phyloP scores from a whole-genome alignment of 2,329 filamentous ascomycete species.

The Hypoxylon sp. region DNA sequence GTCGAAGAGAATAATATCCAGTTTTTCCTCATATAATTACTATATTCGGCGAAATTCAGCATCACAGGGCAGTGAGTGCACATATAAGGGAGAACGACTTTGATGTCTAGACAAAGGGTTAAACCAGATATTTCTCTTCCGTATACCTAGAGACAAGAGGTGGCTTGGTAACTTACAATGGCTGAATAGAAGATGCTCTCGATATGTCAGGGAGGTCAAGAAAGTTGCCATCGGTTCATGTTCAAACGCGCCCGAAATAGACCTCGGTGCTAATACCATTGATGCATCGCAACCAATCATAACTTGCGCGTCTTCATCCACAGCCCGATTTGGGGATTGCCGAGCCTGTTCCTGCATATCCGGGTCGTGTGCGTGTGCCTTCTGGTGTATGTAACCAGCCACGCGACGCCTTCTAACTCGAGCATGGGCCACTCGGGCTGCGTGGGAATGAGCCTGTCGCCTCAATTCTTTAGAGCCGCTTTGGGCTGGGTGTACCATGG shows the following conservation, averaged over 20 bases:
- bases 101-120: neutral
- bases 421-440: neutral
- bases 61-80: neutral
- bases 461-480: neutral
- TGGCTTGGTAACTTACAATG: neutral
- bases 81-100: neutral
- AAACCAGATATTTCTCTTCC: neutral
- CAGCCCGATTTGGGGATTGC: neutral
- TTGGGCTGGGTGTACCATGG: neutral
- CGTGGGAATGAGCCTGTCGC: neutral
- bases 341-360: neutral
- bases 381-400: neutral
- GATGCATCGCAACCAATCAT: neutral
- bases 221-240: neutral
- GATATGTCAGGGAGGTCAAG: neutral
- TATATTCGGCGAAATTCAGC: neutral
- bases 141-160: neutral
- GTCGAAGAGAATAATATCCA: neutral
- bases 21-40: neutral
- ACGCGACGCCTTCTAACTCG: neutral
- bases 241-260: neutral
- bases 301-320: neutral
- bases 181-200: neutral
- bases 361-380: neutral
- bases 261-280: neutral